Evolutionary conservation across 2,329 filamentous ascomycete genomes (phyloP), one percentile per base, ranked within the genome.

Genomic region (Cercospora sp.): DNA sequence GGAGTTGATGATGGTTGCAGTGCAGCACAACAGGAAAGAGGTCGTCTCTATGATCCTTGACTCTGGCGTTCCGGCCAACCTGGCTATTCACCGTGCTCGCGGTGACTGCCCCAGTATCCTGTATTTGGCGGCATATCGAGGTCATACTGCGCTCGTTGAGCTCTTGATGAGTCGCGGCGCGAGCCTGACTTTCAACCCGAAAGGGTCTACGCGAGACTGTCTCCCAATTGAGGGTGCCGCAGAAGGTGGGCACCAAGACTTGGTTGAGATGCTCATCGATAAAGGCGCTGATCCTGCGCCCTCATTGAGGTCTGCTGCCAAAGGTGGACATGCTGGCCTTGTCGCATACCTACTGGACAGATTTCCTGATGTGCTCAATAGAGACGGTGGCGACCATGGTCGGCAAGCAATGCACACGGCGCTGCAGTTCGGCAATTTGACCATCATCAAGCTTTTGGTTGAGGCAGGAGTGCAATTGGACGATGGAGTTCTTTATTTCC

Each of bases 1-100:
- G 3, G 42, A 63, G 18, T 31, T 67, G 30, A 40, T 67, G n/a
- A 63, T 60, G 33, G 60, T 13, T 6, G 65, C 65, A n/a, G 13
- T 12, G 33, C 33, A 16, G 9, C 33, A 40, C 33, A 40, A 40
- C 13, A 10, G 33, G 9, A 10, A 40, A 40, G 33, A 40, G 13
- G 33, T 40, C 33, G 33, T 40, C 10, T 40, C 33, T 10, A 40
- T 40, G 33, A 10, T 40, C 5, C 33, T 40, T 40, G 33, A 40
- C 33, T 12, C 9, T 10, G 33, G 33, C 28, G 13, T 16, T 40
- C 33, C 33, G 10, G 13, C 33, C 33, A 40, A 16, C 3, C 33
- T 40, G 13, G 33, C 33, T 16, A 10, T 10, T 16, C 33, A 10
- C 33, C 33, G 33, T 40, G 13, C 28, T 40, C 33, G 33, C 9